Evolutionary conservation across 345 rosid genomes (phyloP), one percentile per base, ranked within the genome.

Genomic region (Bretschneidera sinensis): DNA sequence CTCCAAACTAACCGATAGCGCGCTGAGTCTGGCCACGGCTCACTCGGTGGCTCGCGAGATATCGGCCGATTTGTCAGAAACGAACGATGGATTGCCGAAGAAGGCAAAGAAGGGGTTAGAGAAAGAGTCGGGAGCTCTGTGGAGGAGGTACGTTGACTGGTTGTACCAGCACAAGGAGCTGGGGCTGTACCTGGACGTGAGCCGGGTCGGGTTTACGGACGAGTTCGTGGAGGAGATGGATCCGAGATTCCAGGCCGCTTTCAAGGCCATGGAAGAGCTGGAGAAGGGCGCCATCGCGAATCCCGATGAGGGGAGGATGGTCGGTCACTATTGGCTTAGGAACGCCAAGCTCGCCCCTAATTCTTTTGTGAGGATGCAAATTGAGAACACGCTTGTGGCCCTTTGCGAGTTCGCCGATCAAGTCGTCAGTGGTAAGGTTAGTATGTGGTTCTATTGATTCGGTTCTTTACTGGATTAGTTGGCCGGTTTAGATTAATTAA

Each of bases 231-330:
- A 22, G 17, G 89, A 85, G 39, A 94, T 94, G 99, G 97, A 82
- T 74, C 85, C 80, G 6, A 77, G 91, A 8, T 85, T 94, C 24
- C 68, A 78, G 61, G 65, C 67, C 33, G 96, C 99, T 22, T 83
- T 94, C 11, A 80, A 74, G 76, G 81, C 84, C 14, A 87, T 94
- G 97, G 92, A 72, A 67, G 90, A 81, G 66, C 72, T 94, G 48
- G 99, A 90, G 69, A 94, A 88, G 35, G 97, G 97, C 8, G 79
- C 99, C 61, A 86, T 94, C 58, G 87, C 99, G 57, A 94, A 94
- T 67, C 99, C 99, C 15, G 99, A 94, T 45, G 99, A 94, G 71
- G 88, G 95, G 9, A 79, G 99, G 70, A 94, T 94, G 99, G 99
- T 94, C 22, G 99, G 99, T 2, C 99, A 94, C 68, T 94, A 94